Conservation (phyloP, 352 stramenopile genomes). For the Phytophthora aleatoria region DNA sequence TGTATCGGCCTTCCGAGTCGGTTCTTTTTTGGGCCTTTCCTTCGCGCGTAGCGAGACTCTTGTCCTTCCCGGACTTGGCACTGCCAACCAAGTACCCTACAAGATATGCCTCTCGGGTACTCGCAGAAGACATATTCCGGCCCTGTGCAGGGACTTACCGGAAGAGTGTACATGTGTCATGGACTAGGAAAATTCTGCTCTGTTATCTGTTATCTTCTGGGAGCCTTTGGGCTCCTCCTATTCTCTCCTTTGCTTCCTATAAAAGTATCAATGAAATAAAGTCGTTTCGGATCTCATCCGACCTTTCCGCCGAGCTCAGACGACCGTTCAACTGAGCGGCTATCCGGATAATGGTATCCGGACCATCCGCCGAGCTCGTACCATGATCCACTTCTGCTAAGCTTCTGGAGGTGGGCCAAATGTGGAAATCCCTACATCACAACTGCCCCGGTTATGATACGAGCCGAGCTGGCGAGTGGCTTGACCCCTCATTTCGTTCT, state of each 20-base stretch:
- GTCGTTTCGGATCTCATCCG: background rate
- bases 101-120: background rate
- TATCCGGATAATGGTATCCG: background rate
- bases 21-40: background rate
- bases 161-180: background rate
- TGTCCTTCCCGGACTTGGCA: background rate
- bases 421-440: background rate
- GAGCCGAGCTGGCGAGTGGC: constrained; percentile 1
- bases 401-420: background rate
- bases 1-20: background rate
- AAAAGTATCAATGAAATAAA: background rate
- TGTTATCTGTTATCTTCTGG: background rate
- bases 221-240: background rate
- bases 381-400: background rate
- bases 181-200: background rate
- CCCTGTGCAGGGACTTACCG: background rate
- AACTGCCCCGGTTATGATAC: constrained; percentile 5
- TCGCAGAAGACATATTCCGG: background rate
- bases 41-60: background rate
- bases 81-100: background rate
- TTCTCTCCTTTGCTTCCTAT: background rate
- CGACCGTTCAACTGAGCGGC: background rate
- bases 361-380: background rate
- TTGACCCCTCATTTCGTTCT: background rate
- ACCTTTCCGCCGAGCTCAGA: background rate